phyloP scores from a whole-genome alignment of 352 stramenopile genomes.

The Phytophthora pistaciae region DNA sequence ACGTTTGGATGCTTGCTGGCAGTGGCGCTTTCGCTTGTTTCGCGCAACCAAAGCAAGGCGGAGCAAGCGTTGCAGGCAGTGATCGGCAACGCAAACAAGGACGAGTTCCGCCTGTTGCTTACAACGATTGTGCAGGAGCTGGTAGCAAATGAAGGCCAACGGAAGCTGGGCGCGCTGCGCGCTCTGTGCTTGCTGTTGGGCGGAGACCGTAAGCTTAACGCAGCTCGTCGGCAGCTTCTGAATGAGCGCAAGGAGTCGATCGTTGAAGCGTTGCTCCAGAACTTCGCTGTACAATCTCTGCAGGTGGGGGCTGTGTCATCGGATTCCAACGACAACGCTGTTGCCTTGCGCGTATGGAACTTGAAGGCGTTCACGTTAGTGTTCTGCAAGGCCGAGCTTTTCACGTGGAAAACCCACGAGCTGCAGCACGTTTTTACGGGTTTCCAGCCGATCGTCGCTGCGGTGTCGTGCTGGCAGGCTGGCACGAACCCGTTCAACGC shows the following conservation, averaged over 20 bases:
- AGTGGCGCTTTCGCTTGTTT: slow-evolving; percentile 43
- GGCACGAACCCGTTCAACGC: slow-evolving; percentile 20
- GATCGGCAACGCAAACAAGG: slow-evolving; percentile 68
- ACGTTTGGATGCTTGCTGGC: slow-evolving; percentile 76
- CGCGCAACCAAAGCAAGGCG: slow-evolving; percentile 18
- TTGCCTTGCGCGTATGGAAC: slow-evolving; percentile 52
- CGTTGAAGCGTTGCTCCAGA: slow-evolving; percentile 53
- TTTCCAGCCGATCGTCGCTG: slow-evolving; percentile 65
- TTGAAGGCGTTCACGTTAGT: slow-evolving; percentile 71
- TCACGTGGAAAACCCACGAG: slow-evolving; percentile 81
- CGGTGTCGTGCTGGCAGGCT: slow-evolving; percentile 39
- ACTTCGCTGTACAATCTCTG: slow-evolving; percentile 51
- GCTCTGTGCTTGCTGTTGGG: slow-evolving; percentile 63
- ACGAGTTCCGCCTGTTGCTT: slow-evolving; percentile 75
- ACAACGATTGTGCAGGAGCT: slow-evolving; percentile 70
- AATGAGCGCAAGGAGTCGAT: slow-evolving; percentile 63
- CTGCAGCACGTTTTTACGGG: slow-evolving; percentile 72
- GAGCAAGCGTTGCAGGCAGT: slow-evolving; percentile 50
- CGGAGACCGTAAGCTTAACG: slow-evolving; percentile 69
- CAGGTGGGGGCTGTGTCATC: background rate
- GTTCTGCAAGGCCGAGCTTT: slow-evolving; percentile 83
- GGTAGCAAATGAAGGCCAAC: slow-evolving; percentile 33
- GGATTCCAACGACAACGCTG: background rate
- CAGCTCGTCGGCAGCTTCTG: slow-evolving; percentile 55
- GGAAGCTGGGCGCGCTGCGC: slow-evolving; percentile 66